Evolutionary conservation across 495 filamentous ascomycete species (phyloP), one percentile per base, ranked within the genome.

Genomic region (Lophium mytilinum): DNA sequence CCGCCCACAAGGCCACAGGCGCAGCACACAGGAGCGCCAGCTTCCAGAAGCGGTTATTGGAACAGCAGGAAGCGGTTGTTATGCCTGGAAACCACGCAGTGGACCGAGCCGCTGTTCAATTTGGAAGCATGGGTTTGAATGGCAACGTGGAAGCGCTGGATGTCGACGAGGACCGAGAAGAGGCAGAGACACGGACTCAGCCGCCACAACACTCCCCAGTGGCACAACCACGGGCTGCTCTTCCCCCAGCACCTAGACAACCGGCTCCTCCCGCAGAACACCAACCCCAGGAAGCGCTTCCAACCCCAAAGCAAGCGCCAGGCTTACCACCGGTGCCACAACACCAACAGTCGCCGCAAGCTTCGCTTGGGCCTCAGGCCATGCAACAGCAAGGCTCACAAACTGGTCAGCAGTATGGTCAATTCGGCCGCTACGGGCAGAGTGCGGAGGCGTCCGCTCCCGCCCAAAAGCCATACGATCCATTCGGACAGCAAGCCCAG

Each of bases 61-160:
- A 96, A 60, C 93, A 99, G 66, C 90, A 92, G 67, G 94, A 99
- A 70, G 89, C 91, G 15, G 93, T 99, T 37, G 88, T 96, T 50
- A 97, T 99, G 93, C 93, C 93, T 34, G 90, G 89, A n/a, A 96
- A 96, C 71, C 90, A 95, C 64, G 90, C 90, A 39, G 88, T 98
- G 9, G 90, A 96, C 68, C 84, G 89, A 51, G 81, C 91, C 48
- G 86, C 90, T n/a, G 89, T 99, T 41, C 94, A 97, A 68, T 99
- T 99, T 71, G 93, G 93, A 50, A 94, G 89, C 67, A 88, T 99
- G 80, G 92, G 87, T 55, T 69, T 97, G 64, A 92, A 90, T 68
- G 93, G 86, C 53, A 78, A 82, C 24, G 7, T 58, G 51, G 58
- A 66, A 54, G 78, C 83, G 43, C 80, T 88, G 17, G 93, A 95